Evolutionary conservation across 2,329 filamentous ascomycete genomes (phyloP).

Genomic region (Acrocalymma vagum): DNA sequence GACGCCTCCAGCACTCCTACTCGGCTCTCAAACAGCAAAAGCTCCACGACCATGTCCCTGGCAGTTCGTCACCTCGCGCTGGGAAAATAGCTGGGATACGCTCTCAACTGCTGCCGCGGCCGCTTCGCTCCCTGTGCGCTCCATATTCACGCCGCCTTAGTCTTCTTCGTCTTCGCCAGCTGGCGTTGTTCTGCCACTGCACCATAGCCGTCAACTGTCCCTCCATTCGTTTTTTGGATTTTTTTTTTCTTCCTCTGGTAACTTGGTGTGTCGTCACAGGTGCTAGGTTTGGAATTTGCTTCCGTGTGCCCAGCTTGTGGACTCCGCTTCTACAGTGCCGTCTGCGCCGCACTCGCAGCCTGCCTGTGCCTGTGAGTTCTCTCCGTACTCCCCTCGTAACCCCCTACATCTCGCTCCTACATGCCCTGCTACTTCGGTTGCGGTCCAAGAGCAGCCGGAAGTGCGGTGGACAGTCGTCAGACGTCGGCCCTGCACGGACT

Average conservation of each 20-base stretch:
- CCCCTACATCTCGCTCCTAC: constrained; percentile 24
- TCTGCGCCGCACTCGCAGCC: constrained; percentile 39
- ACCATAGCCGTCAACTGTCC: too few relatives aligned
- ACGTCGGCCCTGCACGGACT: constrained; percentile 51
- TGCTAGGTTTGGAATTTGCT: too few relatives aligned
- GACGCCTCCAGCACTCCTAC: constrained; percentile 25
- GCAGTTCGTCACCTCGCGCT: constrained; percentile 36
- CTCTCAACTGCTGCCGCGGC: constrained; percentile 23
- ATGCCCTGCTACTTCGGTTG: constrained; percentile 42
- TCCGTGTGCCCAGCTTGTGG: constrained; percentile 33
- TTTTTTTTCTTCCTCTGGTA: too few relatives aligned
- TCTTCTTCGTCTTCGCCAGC: constrained; percentile 31
- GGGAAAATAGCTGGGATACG: constrained; percentile 30
- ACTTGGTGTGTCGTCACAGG: too few relatives aligned
- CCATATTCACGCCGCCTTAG: constrained; percentile 19
- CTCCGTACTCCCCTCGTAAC: constrained; percentile 29
- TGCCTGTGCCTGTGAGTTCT: constrained; percentile 40
- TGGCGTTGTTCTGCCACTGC: constrained; percentile 35
- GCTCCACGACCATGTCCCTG: constrained; percentile 47
- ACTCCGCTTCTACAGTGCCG: constrained; percentile 31
- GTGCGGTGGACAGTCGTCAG: constrained; percentile 38
- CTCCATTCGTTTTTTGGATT: too few relatives aligned
- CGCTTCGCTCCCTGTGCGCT: constrained; percentile 26
- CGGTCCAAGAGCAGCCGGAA: constrained; percentile 43
- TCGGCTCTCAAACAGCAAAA: constrained; percentile 47